A percentile compares a stretch with the other conserved stretches of the same genome.
These are phyloP conservation scores for Leucocoprinus leucothites DNA, from an alignment of 768 basidiomycete species.

Conservation along the genomic window DNA sequence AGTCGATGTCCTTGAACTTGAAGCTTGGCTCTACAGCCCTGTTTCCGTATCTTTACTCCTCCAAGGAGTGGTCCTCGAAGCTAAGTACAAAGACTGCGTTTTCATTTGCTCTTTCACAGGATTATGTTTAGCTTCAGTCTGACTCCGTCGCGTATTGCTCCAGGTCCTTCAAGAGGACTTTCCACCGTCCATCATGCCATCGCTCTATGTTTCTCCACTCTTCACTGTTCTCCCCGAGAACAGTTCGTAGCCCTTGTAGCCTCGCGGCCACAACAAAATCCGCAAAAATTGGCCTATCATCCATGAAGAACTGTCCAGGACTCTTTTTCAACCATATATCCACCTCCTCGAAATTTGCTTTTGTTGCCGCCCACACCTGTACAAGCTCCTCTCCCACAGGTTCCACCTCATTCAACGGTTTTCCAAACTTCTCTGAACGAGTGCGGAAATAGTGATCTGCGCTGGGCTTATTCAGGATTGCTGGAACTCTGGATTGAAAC, in stretches of 20 bases:
- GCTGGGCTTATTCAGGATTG: conserved; percentile 20
- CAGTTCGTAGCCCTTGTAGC: conserved; percentile 5
- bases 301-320: not conserved
- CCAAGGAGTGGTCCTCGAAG: no score
- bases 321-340: conserved; percentile 10
- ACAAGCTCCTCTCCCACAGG: conserved; percentile 29
- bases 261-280: conserved; percentile 12
- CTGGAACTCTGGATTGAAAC: conserved; percentile 6
- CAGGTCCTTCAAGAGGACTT: conserved; percentile 8
- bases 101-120: no score
- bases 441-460: conserved; percentile 33
- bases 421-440: conserved; percentile 29
- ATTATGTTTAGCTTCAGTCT: no score
- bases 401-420: conserved; percentile 31
- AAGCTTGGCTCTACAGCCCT: no score
- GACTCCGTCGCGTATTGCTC: conserved; percentile 10
- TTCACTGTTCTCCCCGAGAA: conserved; percentile 17
- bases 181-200: conserved; percentile 22
- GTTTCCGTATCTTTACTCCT: no score
- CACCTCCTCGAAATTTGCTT: conserved; percentile 16
- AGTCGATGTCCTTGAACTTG: no score
- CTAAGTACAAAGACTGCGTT: no score
- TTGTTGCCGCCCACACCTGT: conserved; percentile 34
- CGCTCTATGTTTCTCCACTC: conserved; percentile 18
- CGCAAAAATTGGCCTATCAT: conserved; percentile 3